Conservation (phyloP, 2,329 filamentous ascomycete species). For the Teratosphaeria nubilosa region DNA sequence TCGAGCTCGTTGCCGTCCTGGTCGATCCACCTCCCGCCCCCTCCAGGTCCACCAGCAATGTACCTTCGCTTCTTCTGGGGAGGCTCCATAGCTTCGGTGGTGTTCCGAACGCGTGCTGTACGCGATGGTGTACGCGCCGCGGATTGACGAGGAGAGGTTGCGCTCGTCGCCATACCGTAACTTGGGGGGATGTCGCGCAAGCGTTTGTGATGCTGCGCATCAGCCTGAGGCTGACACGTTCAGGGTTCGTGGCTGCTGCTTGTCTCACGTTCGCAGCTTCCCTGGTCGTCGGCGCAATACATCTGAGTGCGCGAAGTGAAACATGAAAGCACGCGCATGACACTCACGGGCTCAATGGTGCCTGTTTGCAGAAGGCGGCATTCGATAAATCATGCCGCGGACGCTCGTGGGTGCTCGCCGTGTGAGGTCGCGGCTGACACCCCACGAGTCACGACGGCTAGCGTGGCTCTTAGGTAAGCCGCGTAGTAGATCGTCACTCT, state of each 20-base stretch:
- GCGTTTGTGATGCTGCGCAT: background rate
- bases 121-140: slow-evolving; percentile 21
- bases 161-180: slow-evolving; percentile 17
- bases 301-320: background rate
- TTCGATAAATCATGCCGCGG: background rate
- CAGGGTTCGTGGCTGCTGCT: background rate
- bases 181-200: background rate
- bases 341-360: background rate
- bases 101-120: slow-evolving; percentile 15
- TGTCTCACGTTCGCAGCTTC: slow-evolving; percentile 2
- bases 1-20: slow-evolving; percentile 49
- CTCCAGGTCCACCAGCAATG: slow-evolving; percentile 75
- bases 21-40: slow-evolving; percentile 75
- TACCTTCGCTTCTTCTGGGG: slow-evolving; percentile 48
- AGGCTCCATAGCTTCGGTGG: slow-evolving; percentile 28
- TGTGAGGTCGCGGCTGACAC: too few relatives aligned
- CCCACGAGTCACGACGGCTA: background rate
- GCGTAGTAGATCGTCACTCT: too few relatives aligned
- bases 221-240: background rate
- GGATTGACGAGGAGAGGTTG: slow-evolving; percentile 6
- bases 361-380: too few relatives aligned
- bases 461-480: background rate
- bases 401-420: too few relatives aligned
- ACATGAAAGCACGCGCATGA: background rate
- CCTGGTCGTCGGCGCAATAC: background rate